Percentiles rank a stretch among this genome's conserved stretches.
phyloP scores from a whole-genome alignment of 2,329 filamentous ascomycete species.

The Paecilomyces fulvus region DNA sequence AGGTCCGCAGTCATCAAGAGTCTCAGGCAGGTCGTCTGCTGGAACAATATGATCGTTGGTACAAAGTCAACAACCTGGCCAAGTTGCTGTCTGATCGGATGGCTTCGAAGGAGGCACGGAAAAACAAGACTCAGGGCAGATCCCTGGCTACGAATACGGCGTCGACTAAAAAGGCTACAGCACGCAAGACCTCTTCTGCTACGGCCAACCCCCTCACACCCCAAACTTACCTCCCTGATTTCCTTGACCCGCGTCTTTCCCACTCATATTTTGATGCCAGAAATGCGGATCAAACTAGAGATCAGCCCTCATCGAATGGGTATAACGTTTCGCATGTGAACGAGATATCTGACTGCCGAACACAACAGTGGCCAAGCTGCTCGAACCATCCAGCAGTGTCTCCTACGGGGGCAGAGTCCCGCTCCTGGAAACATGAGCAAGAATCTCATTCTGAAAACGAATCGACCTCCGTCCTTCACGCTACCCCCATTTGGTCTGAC shows the following conservation, averaged over 20 bases:
- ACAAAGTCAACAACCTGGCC: slow-evolving; percentile 60
- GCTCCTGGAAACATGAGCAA: slow-evolving; percentile 12
- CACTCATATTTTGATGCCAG: slow-evolving; percentile 7
- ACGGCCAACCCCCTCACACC: neutral
- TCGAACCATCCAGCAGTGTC: neutral
- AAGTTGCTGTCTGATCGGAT: slow-evolving; percentile 69
- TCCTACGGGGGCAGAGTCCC: neutral
- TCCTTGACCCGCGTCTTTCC: slow-evolving; percentile 22
- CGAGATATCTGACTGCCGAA: neutral
- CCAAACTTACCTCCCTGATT: slow-evolving; percentile 9
- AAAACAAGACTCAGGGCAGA: slow-evolving; percentile 27
- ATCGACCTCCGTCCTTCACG: slow-evolving; percentile 3
- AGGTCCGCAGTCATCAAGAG: slow-evolving; percentile 62
- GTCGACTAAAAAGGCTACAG: slow-evolving; percentile 5
- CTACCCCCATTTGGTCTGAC: slow-evolving; percentile 8
- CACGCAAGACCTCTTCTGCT: slow-evolving; percentile 1
- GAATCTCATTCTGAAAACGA: slow-evolving; percentile 10
- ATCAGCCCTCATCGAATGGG: slow-evolving; percentile 1
- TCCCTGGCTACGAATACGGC: neutral
- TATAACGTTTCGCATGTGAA: slow-evolving; percentile 3
- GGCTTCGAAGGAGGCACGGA: slow-evolving; percentile 64
- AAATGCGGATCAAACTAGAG: neutral
- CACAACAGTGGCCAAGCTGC: slow-evolving; percentile 1
- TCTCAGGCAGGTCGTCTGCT: slow-evolving; percentile 54
- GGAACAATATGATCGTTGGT: slow-evolving; percentile 70